These are phyloP conservation scores for Trametes hirsuta DNA, from an alignment of 1,284 basidiomycete species.

Conservation along the genomic window DNA sequence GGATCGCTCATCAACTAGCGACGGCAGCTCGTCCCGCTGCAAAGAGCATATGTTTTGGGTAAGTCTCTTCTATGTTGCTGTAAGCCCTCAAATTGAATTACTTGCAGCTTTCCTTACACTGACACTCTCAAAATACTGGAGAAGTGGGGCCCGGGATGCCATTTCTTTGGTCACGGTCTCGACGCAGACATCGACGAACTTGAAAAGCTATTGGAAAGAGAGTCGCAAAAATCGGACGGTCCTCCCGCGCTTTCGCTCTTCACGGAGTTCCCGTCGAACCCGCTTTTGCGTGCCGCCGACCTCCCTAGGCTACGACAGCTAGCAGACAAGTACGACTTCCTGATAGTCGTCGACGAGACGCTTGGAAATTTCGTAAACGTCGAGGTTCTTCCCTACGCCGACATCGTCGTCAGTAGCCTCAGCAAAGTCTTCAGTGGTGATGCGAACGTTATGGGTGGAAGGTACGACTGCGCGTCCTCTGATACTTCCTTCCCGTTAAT, in stretches of 20 bases:
- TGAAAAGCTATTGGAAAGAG: constrained; percentile 62
- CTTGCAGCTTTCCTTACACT: constrained; percentile 88
- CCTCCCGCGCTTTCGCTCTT: constrained; percentile 68
- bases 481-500: not conserved
- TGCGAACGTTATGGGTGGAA: constrained; percentile 97
- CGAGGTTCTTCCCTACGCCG: constrained; percentile 87
- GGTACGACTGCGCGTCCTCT: constrained; percentile 51
- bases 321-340: constrained; percentile 88
- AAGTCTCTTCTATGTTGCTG: not conserved
- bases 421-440: constrained; percentile 97
- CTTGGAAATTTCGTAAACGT: constrained; percentile 98
- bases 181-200: constrained; percentile 79
- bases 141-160: constrained; percentile 96
- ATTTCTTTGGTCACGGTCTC: constrained; percentile 87
- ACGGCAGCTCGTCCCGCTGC: constrained; percentile 54
- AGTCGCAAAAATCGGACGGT: constrained; percentile 45
- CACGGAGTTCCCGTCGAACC: constrained; percentile 95
- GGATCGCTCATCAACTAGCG: constrained; percentile 83
- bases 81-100: constrained; percentile 5
- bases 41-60: constrained; percentile 96
- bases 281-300: constrained; percentile 85
- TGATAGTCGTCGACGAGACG: constrained; percentile 94
- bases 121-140: constrained; percentile 97
- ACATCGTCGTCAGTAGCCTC: constrained; percentile 93
- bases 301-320: constrained; percentile 78